These are phyloP conservation scores for Colletotrichum liaoningense DNA, from an alignment of 2,329 filamentous ascomycete species.

Conservation along the genomic window DNA sequence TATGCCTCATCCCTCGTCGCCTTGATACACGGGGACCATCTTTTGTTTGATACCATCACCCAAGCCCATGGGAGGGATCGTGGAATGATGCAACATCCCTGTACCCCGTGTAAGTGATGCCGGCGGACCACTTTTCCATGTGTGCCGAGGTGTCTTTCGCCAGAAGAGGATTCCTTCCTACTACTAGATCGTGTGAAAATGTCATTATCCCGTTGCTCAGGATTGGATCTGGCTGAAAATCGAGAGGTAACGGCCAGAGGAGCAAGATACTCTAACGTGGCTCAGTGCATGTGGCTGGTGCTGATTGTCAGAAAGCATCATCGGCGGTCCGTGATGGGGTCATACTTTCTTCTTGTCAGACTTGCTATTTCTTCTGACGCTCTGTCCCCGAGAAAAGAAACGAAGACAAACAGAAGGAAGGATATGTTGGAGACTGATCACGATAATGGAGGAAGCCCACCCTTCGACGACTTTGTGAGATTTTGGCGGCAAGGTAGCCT, in stretches of 20 bases:
- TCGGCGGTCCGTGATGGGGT: background rate
- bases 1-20: no score
- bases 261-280: background rate
- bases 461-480: background rate
- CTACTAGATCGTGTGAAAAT: fast-evolving
- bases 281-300: background rate
- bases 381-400: background rate
- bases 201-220: no score
- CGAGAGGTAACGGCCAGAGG: background rate
- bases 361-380: background rate
- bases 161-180: no score
- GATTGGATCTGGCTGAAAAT: no score
- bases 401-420: background rate
- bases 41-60: no score
- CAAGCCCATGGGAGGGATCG: no score
- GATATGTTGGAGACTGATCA: background rate
- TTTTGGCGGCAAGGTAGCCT: no score
- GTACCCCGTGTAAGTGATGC: no score
- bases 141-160: no score
- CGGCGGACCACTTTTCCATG: no score
- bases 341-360: background rate
- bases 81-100: no score
- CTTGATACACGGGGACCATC: no score
- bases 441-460: background rate
- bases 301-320: background rate